A percentile compares a stretch with the other conserved stretches of the same genome.
phyloP scores from a whole-genome alignment of 192 early-diverging fungal species.

The Lunasporangiospora selenospora region DNA sequence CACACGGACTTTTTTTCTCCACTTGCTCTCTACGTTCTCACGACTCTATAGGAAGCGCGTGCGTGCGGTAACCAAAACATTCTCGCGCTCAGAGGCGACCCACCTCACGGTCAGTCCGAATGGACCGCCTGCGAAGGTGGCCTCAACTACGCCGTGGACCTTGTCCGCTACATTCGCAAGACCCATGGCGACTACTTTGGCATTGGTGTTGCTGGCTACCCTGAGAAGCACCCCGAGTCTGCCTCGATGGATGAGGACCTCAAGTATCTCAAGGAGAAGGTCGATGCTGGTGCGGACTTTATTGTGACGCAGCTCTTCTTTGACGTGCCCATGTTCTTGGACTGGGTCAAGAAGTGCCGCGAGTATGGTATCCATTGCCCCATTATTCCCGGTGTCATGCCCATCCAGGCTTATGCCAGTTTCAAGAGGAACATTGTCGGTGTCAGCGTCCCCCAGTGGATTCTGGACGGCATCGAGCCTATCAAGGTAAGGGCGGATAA shows the following conservation, averaged over 20 bases:
- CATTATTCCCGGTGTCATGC: constrained; percentile 97
- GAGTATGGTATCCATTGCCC: constrained; percentile 79
- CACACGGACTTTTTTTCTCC: background rate
- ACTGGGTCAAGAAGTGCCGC: constrained; percentile 80
- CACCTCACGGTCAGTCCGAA: constrained; percentile 81
- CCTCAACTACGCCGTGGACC: constrained; percentile 86
- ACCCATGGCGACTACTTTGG: constrained; percentile 95
- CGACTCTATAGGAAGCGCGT: constrained; percentile 72
- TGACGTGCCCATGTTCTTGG: constrained; percentile 86
- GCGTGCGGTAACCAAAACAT: constrained; percentile 96
- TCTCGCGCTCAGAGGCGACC: constrained; percentile 94
- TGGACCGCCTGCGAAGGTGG: constrained; percentile 88
- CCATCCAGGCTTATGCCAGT: constrained; percentile 92
- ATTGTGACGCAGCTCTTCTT: constrained; percentile 97
- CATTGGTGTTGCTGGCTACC: constrained; percentile 96
- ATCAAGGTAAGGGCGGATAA: constrained; percentile 76
- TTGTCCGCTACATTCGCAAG: constrained; percentile 90
- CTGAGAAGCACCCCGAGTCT: constrained; percentile 91
- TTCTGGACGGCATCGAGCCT: constrained; percentile 86
- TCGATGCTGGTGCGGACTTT: constrained; percentile 92
- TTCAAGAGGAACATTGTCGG: constrained; percentile 93
- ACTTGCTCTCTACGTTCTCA: background rate
- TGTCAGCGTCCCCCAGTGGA: constrained; percentile 85
- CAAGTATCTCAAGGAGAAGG: constrained; percentile 82
- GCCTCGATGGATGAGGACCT: constrained; percentile 80